Evolutionary conservation across 345 rosid species (phyloP).

Genomic region (Eucalyptus curtisii): DNA sequence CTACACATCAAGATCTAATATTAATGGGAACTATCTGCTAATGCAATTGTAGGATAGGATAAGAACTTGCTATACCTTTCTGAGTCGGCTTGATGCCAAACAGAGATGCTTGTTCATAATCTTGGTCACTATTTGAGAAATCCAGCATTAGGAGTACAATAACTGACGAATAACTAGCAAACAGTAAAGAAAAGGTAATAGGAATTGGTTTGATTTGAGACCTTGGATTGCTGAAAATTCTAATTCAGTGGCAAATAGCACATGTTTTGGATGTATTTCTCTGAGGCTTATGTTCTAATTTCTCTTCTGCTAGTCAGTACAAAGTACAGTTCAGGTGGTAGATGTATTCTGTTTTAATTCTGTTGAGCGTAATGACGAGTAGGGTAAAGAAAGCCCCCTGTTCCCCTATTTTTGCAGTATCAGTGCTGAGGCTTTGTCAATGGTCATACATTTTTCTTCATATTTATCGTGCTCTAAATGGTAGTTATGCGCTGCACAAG

Average conservation of each 20-base stretch:
- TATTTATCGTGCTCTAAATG: background rate
- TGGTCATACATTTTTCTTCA: background rate
- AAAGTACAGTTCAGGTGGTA: background rate
- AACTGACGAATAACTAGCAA: background rate
- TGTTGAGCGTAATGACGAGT: background rate
- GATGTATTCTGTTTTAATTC: background rate
- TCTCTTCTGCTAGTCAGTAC: background rate
- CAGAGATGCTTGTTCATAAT: background rate
- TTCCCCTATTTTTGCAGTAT: background rate
- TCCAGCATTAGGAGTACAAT: background rate
- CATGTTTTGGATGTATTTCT: background rate
- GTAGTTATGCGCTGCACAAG: background rate
- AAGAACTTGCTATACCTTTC: background rate
- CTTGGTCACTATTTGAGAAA: background rate
- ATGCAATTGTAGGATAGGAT: background rate
- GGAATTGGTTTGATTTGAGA: background rate
- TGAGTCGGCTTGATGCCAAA: background rate
- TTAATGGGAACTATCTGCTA: background rate
- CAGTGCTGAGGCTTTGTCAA: background rate
- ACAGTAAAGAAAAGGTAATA: background rate
- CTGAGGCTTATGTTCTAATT: background rate
- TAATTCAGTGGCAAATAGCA: background rate
- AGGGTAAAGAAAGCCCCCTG: background rate
- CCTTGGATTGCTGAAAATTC: background rate
- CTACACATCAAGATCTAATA: background rate